These are phyloP conservation scores for Crithidia fasciculata DNA, from an alignment of 208 protist genomes.

Conservation along the genomic window DNA sequence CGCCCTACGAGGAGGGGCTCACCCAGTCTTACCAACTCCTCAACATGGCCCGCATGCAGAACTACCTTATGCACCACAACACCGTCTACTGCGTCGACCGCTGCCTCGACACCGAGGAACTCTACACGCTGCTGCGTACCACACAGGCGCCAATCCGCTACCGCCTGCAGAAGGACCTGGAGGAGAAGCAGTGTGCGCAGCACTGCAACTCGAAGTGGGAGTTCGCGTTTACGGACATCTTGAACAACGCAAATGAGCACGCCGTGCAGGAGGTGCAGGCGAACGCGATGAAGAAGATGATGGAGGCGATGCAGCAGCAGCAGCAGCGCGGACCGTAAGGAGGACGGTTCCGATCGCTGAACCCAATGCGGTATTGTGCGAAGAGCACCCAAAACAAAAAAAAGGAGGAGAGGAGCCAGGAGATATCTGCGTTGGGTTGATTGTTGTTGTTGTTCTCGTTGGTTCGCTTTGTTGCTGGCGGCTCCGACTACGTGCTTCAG, in stretches of 20 bases:
- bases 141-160: constrained; percentile 81
- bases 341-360: too few species aligned
- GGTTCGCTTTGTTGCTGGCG: too few species aligned
- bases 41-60: constrained; percentile 58
- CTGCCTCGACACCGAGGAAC: constrained; percentile 87
- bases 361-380: too few species aligned
- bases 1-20: constrained; percentile 72
- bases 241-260: constrained; percentile 62
- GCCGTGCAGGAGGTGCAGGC: constrained; percentile 60
- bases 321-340: constrained; percentile 5
- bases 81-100: constrained; percentile 74
- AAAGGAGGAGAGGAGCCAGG: too few species aligned
- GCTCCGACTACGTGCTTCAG: too few species aligned
- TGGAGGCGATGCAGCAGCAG: constrained; percentile 63
- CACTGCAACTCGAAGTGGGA: constrained; percentile 86
- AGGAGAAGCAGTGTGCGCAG: constrained; percentile 86
- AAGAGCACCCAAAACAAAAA: too few species aligned
- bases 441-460: too few species aligned
- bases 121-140: constrained; percentile 86
- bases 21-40: constrained; percentile 74
- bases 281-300: constrained; percentile 60
- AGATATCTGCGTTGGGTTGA: too few species aligned
- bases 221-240: constrained; percentile 43
- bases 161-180: constrained; percentile 76
- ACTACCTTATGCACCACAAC: constrained; percentile 53